These are phyloP conservation scores for Arthrobotrys pseudoclavata DNA, from an alignment of 2,329 filamentous ascomycete genomes.

Conservation along the genomic window DNA sequence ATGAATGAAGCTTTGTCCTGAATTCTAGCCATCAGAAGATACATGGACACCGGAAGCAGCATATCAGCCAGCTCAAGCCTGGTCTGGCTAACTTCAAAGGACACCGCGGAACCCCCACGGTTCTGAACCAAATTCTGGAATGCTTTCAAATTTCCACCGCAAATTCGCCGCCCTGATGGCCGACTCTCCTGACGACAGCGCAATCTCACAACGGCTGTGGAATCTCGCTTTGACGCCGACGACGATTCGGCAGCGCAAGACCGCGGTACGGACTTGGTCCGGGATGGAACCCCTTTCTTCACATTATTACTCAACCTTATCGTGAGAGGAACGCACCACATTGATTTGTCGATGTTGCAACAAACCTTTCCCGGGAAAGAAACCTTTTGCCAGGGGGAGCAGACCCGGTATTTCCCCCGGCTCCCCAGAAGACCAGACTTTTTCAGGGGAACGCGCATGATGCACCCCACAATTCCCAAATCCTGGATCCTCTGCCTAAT, in stretches of 20 bases:
- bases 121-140: slow-evolving; percentile 47
- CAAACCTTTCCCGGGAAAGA: slow-evolving; percentile 10
- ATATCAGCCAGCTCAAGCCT: slow-evolving; percentile 11
- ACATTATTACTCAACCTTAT: slow-evolving; percentile 33
- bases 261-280: slow-evolving; percentile 59
- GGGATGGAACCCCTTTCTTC: slow-evolving; percentile 49
- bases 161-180: slow-evolving; percentile 21
- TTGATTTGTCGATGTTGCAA: slow-evolving; percentile 24
- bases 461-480: slow-evolving; percentile 60
- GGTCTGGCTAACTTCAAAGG: slow-evolving; percentile 6
- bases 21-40: neutral
- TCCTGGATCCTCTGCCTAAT: slow-evolving; percentile 57
- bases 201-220: slow-evolving; percentile 20
- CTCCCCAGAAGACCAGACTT: slow-evolving; percentile 23
- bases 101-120: slow-evolving; percentile 29
- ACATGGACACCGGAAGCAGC: slow-evolving; percentile 3
- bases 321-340: slow-evolving; percentile 11
- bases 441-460: slow-evolving; percentile 59
- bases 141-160: slow-evolving; percentile 40
- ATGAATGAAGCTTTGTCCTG: neutral
- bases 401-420: slow-evolving; percentile 7
- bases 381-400: neutral
- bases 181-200: slow-evolving; percentile 14
- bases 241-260: slow-evolving; percentile 24
- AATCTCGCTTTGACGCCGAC: slow-evolving; percentile 59